Evolutionary conservation across 2,329 filamentous ascomycete genomes (phyloP), one percentile per base, ranked within the genome.

Genomic region (Macrophomina phaseolina): DNA sequence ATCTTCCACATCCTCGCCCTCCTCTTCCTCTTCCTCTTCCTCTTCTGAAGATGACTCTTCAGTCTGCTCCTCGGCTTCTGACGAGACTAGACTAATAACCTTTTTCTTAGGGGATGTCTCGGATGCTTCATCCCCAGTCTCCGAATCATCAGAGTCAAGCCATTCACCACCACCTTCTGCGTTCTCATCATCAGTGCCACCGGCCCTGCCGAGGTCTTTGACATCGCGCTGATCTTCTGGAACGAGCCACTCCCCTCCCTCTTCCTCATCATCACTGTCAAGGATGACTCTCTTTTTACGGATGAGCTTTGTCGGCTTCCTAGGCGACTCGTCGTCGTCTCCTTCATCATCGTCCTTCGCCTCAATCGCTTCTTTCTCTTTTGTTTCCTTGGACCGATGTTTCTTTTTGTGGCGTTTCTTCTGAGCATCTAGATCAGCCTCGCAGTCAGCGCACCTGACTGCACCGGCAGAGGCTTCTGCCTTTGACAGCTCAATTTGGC

Each of bases 121-220:
- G 2, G 52, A 53, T 68, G 36, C 70, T 84, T 78, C 78, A 55
- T 83, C 82, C 32, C 86, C 87, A 7, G 85, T 86, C 3, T 86
- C 84, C 46, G 89, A 91, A 71, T 87, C 83, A 73, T 95, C 91
- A 0, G 90, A 88, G 45, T 86, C 86, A 60, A 97, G 83, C 76
- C 88, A 92, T 66, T 96, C 91, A 28, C 93, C 94, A 3, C 90
- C 92, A 1, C 93, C 93, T 75, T 97, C 94, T 2, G 91, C 92
- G 74, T 97, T 88, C 77, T 97, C 93, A 69, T 97, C 92, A 63
- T 93, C 91, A n/a, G 88, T 87, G 4, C 91, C 92, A n/a, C 92
- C 93, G 52, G 91, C 91, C 75, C 89, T 91, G 56, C 91, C 92
- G 16, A 94, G 83, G n/a, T 83, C 82, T 4, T 89, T 74, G 0